Evolutionary conservation across 1,284 basidiomycete genomes (phyloP).

Genomic region (Leccinum solheimii): DNA sequence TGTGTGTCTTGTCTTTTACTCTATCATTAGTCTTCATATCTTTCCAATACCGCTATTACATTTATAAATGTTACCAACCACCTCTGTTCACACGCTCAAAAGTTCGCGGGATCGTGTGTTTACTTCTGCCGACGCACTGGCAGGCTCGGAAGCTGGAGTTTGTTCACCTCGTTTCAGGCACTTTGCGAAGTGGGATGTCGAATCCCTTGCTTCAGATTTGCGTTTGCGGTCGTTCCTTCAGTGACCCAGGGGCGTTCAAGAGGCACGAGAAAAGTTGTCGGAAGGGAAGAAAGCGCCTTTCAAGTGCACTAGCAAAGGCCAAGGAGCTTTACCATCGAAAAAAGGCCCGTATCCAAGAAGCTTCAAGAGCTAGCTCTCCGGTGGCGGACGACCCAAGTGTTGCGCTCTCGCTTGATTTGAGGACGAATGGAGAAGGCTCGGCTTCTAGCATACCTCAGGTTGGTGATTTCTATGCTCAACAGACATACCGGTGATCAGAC

Average conservation of each 20-base stretch:
- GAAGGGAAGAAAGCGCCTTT: not conserved
- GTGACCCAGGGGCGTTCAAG: not conserved
- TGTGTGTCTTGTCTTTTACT: constrained; percentile 44
- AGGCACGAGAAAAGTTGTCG: not conserved
- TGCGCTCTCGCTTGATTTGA: not conserved
- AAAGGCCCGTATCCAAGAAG: not conserved
- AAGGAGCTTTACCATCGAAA: not conserved
- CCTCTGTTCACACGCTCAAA: too few species aligned
- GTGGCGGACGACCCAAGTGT: not conserved
- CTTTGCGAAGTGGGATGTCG: not conserved
- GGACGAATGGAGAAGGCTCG: not conserved
- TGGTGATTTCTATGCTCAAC: not conserved
- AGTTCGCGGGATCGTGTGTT: too few species aligned
- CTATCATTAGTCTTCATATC: too few species aligned
- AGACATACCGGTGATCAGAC: not conserved
- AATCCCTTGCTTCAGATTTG: not conserved
- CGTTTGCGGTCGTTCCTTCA: not conserved
- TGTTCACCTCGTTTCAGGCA: too few species aligned
- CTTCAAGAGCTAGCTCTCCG: not conserved
- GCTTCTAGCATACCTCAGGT: not conserved
- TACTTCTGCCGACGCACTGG: too few species aligned
- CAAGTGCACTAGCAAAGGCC: not conserved
- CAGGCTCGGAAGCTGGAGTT: too few species aligned
- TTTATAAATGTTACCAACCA: too few species aligned
- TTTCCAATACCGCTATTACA: too few species aligned